These are phyloP conservation scores for Aspergillus oerlinghausenensis DNA, from an alignment of 2,329 filamentous ascomycete genomes.

Conservation along the genomic window DNA sequence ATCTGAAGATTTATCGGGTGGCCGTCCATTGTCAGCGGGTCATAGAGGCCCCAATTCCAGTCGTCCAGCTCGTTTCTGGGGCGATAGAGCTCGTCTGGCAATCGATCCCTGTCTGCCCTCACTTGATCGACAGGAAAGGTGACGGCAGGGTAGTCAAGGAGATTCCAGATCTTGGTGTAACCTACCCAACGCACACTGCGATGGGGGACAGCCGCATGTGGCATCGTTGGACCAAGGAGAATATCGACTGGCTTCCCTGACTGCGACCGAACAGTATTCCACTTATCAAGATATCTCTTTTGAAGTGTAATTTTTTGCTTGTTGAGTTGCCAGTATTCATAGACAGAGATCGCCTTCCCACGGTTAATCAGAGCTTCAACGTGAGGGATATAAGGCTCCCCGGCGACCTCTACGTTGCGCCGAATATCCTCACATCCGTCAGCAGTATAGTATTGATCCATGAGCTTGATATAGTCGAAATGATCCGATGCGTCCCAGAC, in stretches of 20 bases:
- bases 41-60: slow-evolving; percentile 50
- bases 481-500: slow-evolving; percentile 51
- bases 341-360: slow-evolving; percentile 54
- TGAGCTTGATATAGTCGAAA: slow-evolving; percentile 50
- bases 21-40: slow-evolving; percentile 37
- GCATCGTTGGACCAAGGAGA: slow-evolving; percentile 56
- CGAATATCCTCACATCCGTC: slow-evolving; percentile 62
- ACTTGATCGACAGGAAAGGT: slow-evolving; percentile 53
- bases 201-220: slow-evolving; percentile 52
- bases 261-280: slow-evolving; percentile 46
- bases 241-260: slow-evolving; percentile 51
- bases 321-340: slow-evolving; percentile 65
- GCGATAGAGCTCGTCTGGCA: slow-evolving; percentile 34
- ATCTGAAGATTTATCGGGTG: slow-evolving; percentile 53
- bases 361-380: slow-evolving; percentile 54
- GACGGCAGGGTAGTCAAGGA: slow-evolving; percentile 58
- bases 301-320: slow-evolving; percentile 51
- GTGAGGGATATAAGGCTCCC: slow-evolving; percentile 57
- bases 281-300: slow-evolving; percentile 56
- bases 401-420: slow-evolving; percentile 49
- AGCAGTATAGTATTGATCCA: slow-evolving; percentile 59
- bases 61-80: slow-evolving; percentile 49
- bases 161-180: slow-evolving; percentile 60
- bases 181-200: slow-evolving; percentile 47
- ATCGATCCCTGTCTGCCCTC: slow-evolving; percentile 36